Evolutionary conservation across 75 land plant species (phyloP).

Genomic region (Pinus albicaulis): DNA sequence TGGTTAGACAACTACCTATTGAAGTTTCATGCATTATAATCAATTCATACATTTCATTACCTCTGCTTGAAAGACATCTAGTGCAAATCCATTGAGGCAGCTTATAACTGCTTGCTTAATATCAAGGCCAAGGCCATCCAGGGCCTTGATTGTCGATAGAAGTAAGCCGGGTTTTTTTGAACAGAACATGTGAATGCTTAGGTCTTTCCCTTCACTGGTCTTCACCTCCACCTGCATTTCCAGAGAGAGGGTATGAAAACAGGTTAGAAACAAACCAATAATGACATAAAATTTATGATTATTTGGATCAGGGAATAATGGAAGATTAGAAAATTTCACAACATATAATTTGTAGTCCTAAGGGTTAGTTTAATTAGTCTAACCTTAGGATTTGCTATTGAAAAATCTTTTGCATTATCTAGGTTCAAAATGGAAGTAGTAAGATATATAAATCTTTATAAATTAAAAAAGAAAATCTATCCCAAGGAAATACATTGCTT

Average conservation of each 20-base stretch:
- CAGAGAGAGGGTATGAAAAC: background rate
- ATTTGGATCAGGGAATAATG: background rate
- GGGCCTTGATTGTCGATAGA: conserved; percentile 76
- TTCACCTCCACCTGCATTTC: conserved; percentile 79
- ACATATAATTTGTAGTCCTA: too few relatives aligned
- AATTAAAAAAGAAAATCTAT: too few relatives aligned
- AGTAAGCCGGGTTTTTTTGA: conserved; percentile 74
- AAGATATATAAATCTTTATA: too few relatives aligned
- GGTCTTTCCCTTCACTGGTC: conserved; percentile 62
- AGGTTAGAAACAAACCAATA: conserved; percentile 21
- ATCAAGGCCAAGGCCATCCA: conserved; percentile 85
- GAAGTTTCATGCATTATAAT: background rate
- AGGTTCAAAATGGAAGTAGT: background rate
- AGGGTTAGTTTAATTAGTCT: too few relatives aligned
- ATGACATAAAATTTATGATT: conserved; percentile 33
- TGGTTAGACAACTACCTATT: background rate
- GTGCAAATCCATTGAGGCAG: conserved; percentile 93
- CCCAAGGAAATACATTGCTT: too few relatives aligned
- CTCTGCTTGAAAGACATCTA: conserved; percentile 91
- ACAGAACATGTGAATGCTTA: conserved; percentile 92
- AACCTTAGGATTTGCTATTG: too few relatives aligned
- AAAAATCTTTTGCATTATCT: background rate
- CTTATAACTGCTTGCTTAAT: conserved; percentile 92
- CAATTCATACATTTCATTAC: conserved; percentile 20
- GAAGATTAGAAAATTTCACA: too few relatives aligned